Base-by-base conservation (phyloP, 306 rosid species). In the Prunus armeniaca region DNA sequence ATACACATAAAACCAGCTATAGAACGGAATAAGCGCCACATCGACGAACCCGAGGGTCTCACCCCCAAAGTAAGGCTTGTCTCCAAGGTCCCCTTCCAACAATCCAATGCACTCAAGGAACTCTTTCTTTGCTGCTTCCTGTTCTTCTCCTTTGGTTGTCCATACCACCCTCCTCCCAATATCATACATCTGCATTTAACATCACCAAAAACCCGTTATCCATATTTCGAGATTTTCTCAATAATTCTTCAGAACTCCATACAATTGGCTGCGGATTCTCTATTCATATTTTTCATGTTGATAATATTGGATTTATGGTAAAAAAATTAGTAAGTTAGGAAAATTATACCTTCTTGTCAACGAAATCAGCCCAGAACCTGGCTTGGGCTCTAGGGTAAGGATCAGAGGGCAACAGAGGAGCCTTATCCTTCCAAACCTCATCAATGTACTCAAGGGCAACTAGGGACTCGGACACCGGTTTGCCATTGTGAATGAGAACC, bases 401-500 rank as follows among this genome's bases (percentile, higher is more conserved):
- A 47, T 89, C 79, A 8, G 86, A 64, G 0, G 89, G 82, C 5
- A 84, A 15, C 41, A 86, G 27, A 2, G 84, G 78, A 47, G 73
- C 12, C 18, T 19, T 54, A 1, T 83, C 54, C 3, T 60, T 71
- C 89, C 86, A 86, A 0, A 79, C 73, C 69, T 81, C 86, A 17
- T 84, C 89, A 46, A 86, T 76, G 46, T 84, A 84, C 66, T 89
- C 64, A 58, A 86, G 61, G 12, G 67, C 76, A 60, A 79, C 58
- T 27, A 81, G 58, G 5, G 93, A 86, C 43, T 84, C 93, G 15
- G 82, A 82, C 3, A 86, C 52, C 13, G 88, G 82, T 17, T 82
- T 87, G 2, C 91, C 89, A 45, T 85, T 84, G 57, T 91, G 92
- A 22, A 86, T 55, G 13, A 89, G 85, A 87, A 90, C 92, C 6